Evolutionary conservation across 371 early-diverging fungal species (phyloP).

Genomic region (Mortierella sp.): DNA sequence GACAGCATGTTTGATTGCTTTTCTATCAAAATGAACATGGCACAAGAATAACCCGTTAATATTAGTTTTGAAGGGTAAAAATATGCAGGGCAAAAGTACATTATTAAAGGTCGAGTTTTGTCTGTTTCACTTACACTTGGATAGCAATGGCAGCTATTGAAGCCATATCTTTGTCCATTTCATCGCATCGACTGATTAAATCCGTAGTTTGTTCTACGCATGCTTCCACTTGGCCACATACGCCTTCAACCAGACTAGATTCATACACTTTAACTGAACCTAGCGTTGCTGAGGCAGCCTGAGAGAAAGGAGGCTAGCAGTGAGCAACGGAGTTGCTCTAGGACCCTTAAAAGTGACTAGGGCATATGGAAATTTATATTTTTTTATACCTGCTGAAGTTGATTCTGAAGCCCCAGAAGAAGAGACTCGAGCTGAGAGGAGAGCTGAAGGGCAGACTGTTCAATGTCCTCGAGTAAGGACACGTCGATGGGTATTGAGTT

Average conservation of each 20-base stretch:
- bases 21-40: conserved; percentile 10
- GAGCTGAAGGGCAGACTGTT: conserved; percentile 43
- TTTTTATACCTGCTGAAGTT: conserved; percentile 31
- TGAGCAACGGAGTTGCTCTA: not conserved
- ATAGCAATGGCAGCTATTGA: conserved; percentile 47
- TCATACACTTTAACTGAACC: conserved; percentile 43
- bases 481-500: conserved; percentile 54
- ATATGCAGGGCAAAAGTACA: not conserved
- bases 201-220: conserved; percentile 56
- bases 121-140: conserved; percentile 48
- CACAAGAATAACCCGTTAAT: not conserved
- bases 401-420: conserved; percentile 28
- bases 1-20: conserved; percentile 45
- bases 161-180: conserved; percentile 62
- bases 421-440: conserved; percentile 45
- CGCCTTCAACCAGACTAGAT: conserved; percentile 37
- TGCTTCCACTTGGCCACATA: conserved; percentile 35
- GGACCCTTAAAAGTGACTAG: not conserved
- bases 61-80: not conserved
- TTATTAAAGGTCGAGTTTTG: not conserved
- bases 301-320: too few relatives aligned
- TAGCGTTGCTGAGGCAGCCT: conserved; percentile 37
- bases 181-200: conserved; percentile 60
- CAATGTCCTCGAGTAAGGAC: conserved; percentile 45
- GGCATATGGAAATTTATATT: too few relatives aligned